These are phyloP conservation scores for Phoma sp. DNA, from an alignment of 2,329 filamentous ascomycete genomes.

Conservation along the genomic window DNA sequence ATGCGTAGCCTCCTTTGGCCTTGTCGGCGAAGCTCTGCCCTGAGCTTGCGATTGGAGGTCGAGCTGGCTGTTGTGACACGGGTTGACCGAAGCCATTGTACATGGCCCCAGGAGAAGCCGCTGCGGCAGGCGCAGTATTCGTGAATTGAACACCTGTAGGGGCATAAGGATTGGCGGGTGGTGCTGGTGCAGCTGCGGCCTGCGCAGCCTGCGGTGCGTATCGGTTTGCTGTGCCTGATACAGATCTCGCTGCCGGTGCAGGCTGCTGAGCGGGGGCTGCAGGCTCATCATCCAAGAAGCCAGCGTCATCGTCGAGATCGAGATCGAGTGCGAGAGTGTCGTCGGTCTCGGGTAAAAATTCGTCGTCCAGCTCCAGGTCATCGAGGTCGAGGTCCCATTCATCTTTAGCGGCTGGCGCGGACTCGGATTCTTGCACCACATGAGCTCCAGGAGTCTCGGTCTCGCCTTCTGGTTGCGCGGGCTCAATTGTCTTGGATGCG, in stretches of 20 bases:
- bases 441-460: conserved; percentile 31
- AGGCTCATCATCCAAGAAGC: conserved; percentile 77
- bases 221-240: conserved; percentile 31
- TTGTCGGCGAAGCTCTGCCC: conserved; percentile 88
- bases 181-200: conserved; percentile 23
- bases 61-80: conserved; percentile 47
- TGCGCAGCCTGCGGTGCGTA: conserved; percentile 49
- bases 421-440: conserved; percentile 22
- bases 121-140: conserved; percentile 51
- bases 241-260: conserved; percentile 24
- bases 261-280: conserved; percentile 47
- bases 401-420: conserved; percentile 63
- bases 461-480: conserved; percentile 26
- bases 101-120: conserved; percentile 26
- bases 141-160: conserved; percentile 60
- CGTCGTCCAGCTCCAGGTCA: conserved; percentile 80
- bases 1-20: conserved; percentile 88
- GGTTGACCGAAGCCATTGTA: conserved; percentile 45
- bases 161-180: conserved; percentile 56
- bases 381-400: conserved; percentile 85
- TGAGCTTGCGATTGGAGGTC: conserved; percentile 58
- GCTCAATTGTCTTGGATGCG: conserved; percentile 24
- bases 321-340: conserved; percentile 68
- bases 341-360: conserved; percentile 67
- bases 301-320: conserved; percentile 84